Evolutionary conservation across 768 basidiomycete genomes (phyloP).

Genomic region (Termitomyces eurrhizus): DNA sequence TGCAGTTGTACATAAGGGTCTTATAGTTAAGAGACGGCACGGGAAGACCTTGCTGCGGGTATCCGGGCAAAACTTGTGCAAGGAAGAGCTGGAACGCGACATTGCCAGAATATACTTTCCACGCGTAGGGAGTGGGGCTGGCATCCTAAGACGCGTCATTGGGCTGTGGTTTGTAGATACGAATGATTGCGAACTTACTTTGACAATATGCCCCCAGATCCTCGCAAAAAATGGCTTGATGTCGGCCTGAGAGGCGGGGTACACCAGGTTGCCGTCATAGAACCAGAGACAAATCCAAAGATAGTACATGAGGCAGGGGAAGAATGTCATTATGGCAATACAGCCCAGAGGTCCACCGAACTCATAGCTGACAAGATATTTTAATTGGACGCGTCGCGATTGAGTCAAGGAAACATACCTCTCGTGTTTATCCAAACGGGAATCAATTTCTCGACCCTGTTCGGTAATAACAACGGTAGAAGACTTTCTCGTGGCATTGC

Average conservation of each 20-base stretch:
- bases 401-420: conserved; percentile 33
- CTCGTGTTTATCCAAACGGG: conserved; percentile 67
- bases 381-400: background rate
- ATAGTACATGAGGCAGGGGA: conserved; percentile 97
- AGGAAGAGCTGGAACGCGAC: conserved; percentile 88
- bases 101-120: conserved; percentile 87
- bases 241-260: conserved; percentile 65
- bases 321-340: conserved; percentile 88
- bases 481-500: conserved; percentile 20
- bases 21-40: conserved; percentile 93
- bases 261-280: conserved; percentile 80
- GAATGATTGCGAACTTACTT: conserved; percentile 39
- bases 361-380: conserved; percentile 64
- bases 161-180: background rate
- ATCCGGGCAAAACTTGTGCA: conserved; percentile 89
- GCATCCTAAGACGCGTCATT: conserved; percentile 63
- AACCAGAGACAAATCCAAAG: conserved; percentile 97
- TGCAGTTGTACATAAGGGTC: conserved; percentile 95
- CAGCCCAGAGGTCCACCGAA: conserved; percentile 96
- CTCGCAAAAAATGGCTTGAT: conserved; percentile 70
- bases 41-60: conserved; percentile 91
- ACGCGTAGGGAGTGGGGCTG: conserved; percentile 82
- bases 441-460: conserved; percentile 71
- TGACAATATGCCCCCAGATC: conserved; percentile 84
- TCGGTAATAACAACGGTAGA: conserved; percentile 48